Evolutionary conservation across 345 rosid genomes (phyloP), one percentile per base, ranked within the genome.

Genomic region (Gossypium longicalyx): DNA sequence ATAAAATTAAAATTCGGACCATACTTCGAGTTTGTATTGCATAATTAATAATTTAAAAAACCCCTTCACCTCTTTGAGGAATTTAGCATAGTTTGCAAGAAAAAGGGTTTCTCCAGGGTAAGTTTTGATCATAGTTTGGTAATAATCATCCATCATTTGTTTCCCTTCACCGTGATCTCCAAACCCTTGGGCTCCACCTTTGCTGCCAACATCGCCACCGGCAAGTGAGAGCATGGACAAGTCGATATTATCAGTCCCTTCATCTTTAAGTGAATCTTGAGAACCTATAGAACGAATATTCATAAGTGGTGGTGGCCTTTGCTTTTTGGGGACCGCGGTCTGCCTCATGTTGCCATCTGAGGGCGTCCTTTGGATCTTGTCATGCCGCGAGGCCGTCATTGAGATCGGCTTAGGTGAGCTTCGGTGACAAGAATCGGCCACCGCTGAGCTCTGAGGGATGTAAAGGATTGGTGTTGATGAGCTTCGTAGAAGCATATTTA

Each of bases 51-150:
- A 34, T 34, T 34, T 1, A 1, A 5, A 34, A 34, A 34, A 5
- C 7, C 7, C 41, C 1, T 34, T 41, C 67, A 84, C 92, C 80
- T 86, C 92, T 77, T 84, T 86, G 78, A 88, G 80, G 84, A 79
- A 88, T 58, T 77, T 85, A 16, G 89, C 85, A 57, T 88, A 86
- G 64, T 88, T 88, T 12, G 86, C 77, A 15, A 88, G 92, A 58
- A 88, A 70, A 19, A 85, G 82, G 49, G 80, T 78, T 68, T 85
- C 82, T 20, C 80, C 86, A n/a, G 90, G 87, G 70, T 81, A 74
- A 2, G 67, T 69, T 43, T 78, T 12, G 53, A 88, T 85, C 87
- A 85, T 84, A 29, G 70, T 74, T 78, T 82, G 80, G 64, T 86
- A 86, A 79, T 85, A 83, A 6, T 48, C 70, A 38, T 88, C 88